A percentile compares a stretch with the other conserved stretches of the same genome.
These are phyloP conservation scores for Kazachstania sp. DNA, from an alignment of 1,139 yeast genomes.

Conservation along the genomic window DNA sequence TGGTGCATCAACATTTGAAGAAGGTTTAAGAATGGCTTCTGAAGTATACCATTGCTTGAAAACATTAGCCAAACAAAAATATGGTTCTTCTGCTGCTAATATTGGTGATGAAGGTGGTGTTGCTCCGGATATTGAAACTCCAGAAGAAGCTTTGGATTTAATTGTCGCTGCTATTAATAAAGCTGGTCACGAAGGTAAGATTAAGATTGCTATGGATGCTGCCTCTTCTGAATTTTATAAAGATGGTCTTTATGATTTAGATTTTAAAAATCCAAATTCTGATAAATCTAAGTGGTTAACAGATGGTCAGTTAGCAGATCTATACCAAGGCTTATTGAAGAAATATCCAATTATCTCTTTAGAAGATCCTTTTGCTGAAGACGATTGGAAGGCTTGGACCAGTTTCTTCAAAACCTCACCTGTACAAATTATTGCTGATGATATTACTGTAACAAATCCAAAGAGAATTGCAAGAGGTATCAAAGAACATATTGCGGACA, in stretches of 20 bases:
- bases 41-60: slow-evolving; percentile 95
- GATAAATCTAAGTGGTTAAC: slow-evolving; percentile 83
- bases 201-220: slow-evolving; percentile 85
- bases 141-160: slow-evolving; percentile 92
- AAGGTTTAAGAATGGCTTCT: slow-evolving; percentile 89
- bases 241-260: slow-evolving; percentile 92
- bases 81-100: slow-evolving; percentile 96
- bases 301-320: slow-evolving; percentile 74
- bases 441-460: slow-evolving; percentile 96
- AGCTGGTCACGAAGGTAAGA: slow-evolving; percentile 90
- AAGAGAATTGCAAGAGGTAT: slow-evolving; percentile 85
- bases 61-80: slow-evolving; percentile 78
- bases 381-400: slow-evolving; percentile 97
- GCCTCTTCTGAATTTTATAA: slow-evolving; percentile 95
- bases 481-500: slow-evolving; percentile 88
- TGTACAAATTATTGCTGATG: slow-evolving; percentile 91
- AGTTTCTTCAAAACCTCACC: slow-evolving; percentile 69
- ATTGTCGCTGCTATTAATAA: slow-evolving; percentile 74
- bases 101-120: slow-evolving; percentile 99
- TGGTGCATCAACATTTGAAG: slow-evolving; percentile 77
- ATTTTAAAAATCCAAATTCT: slow-evolving; percentile 90
- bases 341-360: slow-evolving; percentile 95
- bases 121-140: slow-evolving; percentile 89
- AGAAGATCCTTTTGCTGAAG: slow-evolving; percentile 98
- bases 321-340: slow-evolving; percentile 66